These are phyloP conservation scores for Coccinonectria pachysandricola DNA, from an alignment of 2,329 filamentous ascomycete species.

Conservation along the genomic window DNA sequence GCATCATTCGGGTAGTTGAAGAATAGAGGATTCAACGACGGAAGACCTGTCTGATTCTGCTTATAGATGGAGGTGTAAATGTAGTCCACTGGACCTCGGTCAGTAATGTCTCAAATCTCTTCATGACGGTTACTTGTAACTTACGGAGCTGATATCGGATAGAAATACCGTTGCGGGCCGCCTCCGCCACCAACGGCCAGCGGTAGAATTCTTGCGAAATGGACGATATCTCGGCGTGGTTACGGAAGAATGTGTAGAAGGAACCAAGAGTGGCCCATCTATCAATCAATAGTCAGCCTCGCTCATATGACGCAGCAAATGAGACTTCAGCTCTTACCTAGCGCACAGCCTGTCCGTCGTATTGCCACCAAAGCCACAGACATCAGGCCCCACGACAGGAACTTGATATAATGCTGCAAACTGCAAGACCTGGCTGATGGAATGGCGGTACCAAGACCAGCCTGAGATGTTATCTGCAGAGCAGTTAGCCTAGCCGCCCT, in stretches of 20 bases:
- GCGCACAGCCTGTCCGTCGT: constrained; percentile 22
- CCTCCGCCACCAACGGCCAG: constrained; percentile 50
- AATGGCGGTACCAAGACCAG: constrained; percentile 49
- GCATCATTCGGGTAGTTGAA: constrained; percentile 51
- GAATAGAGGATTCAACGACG: constrained; percentile 59
- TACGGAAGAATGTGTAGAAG: constrained; percentile 59
- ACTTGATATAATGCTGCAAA: constrained; percentile 58
- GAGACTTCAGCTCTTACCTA: background rate
- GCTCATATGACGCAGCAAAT: background rate
- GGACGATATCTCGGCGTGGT: constrained; percentile 43
- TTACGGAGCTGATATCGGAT: constrained; percentile 52
- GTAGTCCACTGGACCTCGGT: constrained; percentile 45
- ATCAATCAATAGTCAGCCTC: background rate
- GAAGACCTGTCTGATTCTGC: constrained; percentile 50
- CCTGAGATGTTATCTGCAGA: constrained; percentile 22
- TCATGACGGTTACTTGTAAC: background rate
- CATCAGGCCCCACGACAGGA: constrained; percentile 60
- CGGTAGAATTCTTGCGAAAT: constrained; percentile 54
- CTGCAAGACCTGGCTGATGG: constrained; percentile 47
- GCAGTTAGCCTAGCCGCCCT: constrained; percentile 1
- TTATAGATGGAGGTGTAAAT: constrained; percentile 60
- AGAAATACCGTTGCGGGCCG: constrained; percentile 56
- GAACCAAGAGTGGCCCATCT: constrained; percentile 57
- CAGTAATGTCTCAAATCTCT: background rate
- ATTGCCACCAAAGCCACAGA: constrained; percentile 64